Evolutionary conservation across 805 yeast genomes (phyloP).

Genomic region (Wickerhamomyces strasburgensis): DNA sequence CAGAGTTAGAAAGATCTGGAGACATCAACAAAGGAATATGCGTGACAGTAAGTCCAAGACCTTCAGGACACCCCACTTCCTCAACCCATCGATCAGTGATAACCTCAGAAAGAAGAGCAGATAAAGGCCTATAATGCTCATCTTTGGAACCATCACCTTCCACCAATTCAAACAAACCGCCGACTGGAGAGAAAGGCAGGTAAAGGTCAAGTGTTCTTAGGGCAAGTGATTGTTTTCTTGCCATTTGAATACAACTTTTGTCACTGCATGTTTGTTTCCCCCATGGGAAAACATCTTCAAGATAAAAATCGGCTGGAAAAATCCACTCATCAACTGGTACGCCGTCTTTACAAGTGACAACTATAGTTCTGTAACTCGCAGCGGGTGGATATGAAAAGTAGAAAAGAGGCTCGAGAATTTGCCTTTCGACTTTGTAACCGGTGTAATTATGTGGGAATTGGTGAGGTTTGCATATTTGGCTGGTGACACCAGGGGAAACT

Average conservation of each 20-base stretch:
- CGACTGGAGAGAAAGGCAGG: conserved; percentile 1
- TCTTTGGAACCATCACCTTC: conserved; percentile 8
- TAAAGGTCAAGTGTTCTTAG: not conserved
- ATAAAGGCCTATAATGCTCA: conserved; percentile 3
- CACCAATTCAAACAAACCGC: conserved; percentile 4
- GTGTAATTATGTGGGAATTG: no score
- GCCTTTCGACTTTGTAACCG: not conserved
- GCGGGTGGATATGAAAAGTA: no score
- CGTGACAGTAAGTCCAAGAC: no score
- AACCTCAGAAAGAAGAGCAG: not conserved
- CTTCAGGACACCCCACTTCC: no score
- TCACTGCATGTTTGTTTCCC: not conserved
- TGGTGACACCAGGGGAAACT: no score
- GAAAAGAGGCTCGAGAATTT: not conserved
- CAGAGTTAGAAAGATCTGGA: no score
- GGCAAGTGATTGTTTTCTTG: not conserved
- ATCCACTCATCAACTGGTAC: not conserved
- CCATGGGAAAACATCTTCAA: not conserved
- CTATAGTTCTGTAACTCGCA: not conserved
- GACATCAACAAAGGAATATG: conserved; percentile 57
- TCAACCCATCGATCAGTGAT: not conserved
- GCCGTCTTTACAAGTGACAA: not conserved
- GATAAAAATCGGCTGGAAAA: not conserved
- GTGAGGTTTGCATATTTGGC: no score
- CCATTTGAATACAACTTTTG: not conserved